Conservation (phyloP, 208 protist species). For the Leishmania turanica region DNA sequence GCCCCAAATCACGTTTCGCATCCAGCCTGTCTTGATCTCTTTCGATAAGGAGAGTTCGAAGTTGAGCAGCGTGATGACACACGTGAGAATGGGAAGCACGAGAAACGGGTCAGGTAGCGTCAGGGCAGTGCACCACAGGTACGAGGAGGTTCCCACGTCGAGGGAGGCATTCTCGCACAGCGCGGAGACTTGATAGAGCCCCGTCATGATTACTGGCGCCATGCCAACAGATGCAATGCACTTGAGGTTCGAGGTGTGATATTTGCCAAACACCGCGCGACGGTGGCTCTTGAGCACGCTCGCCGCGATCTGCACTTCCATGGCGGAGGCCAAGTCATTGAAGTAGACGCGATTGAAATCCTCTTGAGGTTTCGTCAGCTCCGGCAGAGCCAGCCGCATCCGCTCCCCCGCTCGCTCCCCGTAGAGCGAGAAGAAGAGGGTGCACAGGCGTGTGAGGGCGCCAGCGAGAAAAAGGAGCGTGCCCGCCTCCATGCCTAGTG, state of each 20-base stretch:
- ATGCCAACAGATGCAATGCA: constrained; percentile 68
- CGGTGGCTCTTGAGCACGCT: constrained; percentile 77
- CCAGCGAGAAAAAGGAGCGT: constrained; percentile 60
- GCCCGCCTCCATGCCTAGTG: constrained; percentile 56
- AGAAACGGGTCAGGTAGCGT: constrained; percentile 75
- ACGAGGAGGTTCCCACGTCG: constrained; percentile 65
- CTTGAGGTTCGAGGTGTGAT: constrained; percentile 73
- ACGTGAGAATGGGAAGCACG: constrained; percentile 65
- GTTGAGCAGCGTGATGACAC: constrained; percentile 75
- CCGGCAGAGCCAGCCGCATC: constrained; percentile 75
- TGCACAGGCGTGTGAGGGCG: constrained; percentile 54
- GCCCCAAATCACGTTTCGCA: constrained; percentile 83
- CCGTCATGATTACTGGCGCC: constrained; percentile 67
- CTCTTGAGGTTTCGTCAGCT: constrained; percentile 71
- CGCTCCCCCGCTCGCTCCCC: constrained; percentile 78
- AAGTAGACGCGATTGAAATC: constrained; percentile 82
- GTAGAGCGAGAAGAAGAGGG: constrained; percentile 79
- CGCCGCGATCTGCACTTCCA: constrained; percentile 84
- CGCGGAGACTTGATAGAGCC: constrained; percentile 58
- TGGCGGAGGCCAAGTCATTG: constrained; percentile 55
- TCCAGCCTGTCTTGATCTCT: constrained; percentile 76
- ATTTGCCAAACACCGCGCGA: constrained; percentile 64
- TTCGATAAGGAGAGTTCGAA: constrained; percentile 84
- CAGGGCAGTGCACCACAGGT: constrained; percentile 79
- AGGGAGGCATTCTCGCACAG: constrained; percentile 66